Conservation (phyloP, 2,329 filamentous ascomycete species). For the Thermoascus crustaceus region DNA sequence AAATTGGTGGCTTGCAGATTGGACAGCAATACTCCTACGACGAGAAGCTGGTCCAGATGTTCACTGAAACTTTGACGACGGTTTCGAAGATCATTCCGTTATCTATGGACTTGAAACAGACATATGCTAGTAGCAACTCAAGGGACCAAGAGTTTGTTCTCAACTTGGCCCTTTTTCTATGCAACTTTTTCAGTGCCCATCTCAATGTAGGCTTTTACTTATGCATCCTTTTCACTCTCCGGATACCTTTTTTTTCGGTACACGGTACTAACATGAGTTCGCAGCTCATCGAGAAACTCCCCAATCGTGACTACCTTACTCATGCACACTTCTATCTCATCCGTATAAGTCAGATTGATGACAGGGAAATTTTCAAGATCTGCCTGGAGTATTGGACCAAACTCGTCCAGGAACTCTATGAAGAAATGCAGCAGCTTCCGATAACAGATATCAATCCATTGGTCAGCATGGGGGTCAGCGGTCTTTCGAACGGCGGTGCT, state of each 20-base stretch:
- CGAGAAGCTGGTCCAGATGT: slow-evolving; percentile 96
- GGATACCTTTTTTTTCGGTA: slow-evolving; percentile 11
- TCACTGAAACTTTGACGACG: slow-evolving; percentile 88
- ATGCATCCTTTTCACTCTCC: neutral
- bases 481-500: slow-evolving; percentile 69
- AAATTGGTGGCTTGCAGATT: slow-evolving; percentile 90
- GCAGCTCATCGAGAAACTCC: slow-evolving; percentile 86
- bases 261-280: slow-evolving; percentile 12
- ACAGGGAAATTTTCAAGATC: slow-evolving; percentile 99
- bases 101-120: slow-evolving; percentile 79
- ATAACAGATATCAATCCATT: slow-evolving; percentile 89
- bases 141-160: slow-evolving; percentile 96
- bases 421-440: slow-evolving; percentile 95
- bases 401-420: slow-evolving; percentile 92
- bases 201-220: slow-evolving; percentile 55
- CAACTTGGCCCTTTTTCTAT: slow-evolving; percentile 90
- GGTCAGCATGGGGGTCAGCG: slow-evolving; percentile 64
- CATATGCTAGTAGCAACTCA: slow-evolving; percentile 84
- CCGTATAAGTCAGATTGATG: slow-evolving; percentile 95
- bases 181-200: slow-evolving; percentile 94
- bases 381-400: slow-evolving; percentile 99
- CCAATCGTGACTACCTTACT: slow-evolving; percentile 87
- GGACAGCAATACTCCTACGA: slow-evolving; percentile 71
- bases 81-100: slow-evolving; percentile 91
- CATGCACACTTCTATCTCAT: slow-evolving; percentile 98